Base-by-base conservation (phyloP, 225 moss, liverwort and hornwort genomes). In the Ulota crispa region DNA sequence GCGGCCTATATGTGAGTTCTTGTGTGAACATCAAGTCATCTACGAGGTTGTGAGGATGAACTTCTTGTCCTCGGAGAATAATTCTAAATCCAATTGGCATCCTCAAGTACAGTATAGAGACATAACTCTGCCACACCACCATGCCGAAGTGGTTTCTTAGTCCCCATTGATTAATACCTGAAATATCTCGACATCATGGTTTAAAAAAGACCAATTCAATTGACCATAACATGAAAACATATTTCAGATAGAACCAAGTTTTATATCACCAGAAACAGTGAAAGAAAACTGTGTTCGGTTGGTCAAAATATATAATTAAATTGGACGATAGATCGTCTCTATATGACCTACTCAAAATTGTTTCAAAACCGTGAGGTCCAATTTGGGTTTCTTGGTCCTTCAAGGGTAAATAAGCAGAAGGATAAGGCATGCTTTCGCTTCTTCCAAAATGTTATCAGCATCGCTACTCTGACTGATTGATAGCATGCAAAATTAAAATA, bases 101-200 rank as follows among this genome's bases (percentile, higher is more conserved):
- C 47, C 83, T 86, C 90, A 95, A 78, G 73, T 95, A 95, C 86
- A 95, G 74, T 75, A 95, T 95, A 7, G 95, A 94, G 13, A 92
- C 83, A 69, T 95, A 95, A 66, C 91, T 87, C 92, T 92, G 85
- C 41, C 84, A 85, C 70, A 76, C 7, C 43, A 69, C 56, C 70
- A 80, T 13, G 54, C 65, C 50, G 21, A 37, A 54, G 13, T 63
- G 23, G 57, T 45, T 21, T 0, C 14, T 18, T 21, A 42, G 61
- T 26, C 42, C 23, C 1, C 1, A 26, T 0, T 59, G 8, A 67
- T 5, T 1, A 27, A 41, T 0, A 5, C 5, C 9, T 15, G 8
- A 16, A 9, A n/a, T 14, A 45, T 0, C 0, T 9, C 5, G 23
- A 1, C 5, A 9, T 2, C 45, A 1, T 0, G 65, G 1, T n/a